Percentiles rank a stretch among this genome's conserved stretches.
Evolutionary conservation across 139 green algal genomes (phyloP).

Genomic region (Zygnema cylindricum): DNA sequence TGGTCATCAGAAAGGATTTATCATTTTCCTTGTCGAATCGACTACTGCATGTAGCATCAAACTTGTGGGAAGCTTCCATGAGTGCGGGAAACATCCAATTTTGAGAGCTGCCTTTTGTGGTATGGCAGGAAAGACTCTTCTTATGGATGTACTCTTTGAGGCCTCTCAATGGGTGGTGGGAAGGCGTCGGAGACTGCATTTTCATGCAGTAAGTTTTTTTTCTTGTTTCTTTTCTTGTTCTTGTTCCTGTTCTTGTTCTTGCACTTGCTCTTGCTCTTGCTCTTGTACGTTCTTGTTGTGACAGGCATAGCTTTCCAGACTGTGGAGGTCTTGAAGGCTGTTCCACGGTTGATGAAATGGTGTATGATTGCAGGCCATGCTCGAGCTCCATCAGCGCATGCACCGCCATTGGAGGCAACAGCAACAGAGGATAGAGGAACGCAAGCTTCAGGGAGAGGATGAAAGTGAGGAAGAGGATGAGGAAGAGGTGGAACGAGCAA

Average conservation of each 20-base stretch:
- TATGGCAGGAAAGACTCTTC: conserved; percentile 48
- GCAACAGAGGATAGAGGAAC: conserved; percentile 24
- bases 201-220: conserved; percentile 38
- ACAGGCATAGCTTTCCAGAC: too few relatives aligned
- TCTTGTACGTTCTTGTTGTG: too few relatives aligned
- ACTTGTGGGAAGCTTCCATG: not conserved
- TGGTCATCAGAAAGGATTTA: too few relatives aligned
- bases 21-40: too few relatives aligned
- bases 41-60: too few relatives aligned
- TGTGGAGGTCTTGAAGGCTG: conserved; percentile 3
- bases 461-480: conserved; percentile 15
- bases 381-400: conserved; percentile 52
- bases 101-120: too few relatives aligned
- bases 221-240: too few relatives aligned
- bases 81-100: conserved; percentile 1
- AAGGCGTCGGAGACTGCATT: conserved; percentile 26
- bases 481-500: not conserved
- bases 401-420: conserved; percentile 25
- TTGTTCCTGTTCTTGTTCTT: too few relatives aligned
- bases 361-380: conserved; percentile 49
- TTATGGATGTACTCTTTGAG: conserved; percentile 43
- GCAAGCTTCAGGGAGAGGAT: not conserved
- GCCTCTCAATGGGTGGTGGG: not conserved
- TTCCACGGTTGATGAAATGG: conserved; percentile 17
- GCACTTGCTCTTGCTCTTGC: not conserved